Percentiles rank a stretch among this genome's conserved stretches.
Evolutionary conservation across 179 eudicot species (phyloP).

Genomic region (Vitellaria paradoxa): DNA sequence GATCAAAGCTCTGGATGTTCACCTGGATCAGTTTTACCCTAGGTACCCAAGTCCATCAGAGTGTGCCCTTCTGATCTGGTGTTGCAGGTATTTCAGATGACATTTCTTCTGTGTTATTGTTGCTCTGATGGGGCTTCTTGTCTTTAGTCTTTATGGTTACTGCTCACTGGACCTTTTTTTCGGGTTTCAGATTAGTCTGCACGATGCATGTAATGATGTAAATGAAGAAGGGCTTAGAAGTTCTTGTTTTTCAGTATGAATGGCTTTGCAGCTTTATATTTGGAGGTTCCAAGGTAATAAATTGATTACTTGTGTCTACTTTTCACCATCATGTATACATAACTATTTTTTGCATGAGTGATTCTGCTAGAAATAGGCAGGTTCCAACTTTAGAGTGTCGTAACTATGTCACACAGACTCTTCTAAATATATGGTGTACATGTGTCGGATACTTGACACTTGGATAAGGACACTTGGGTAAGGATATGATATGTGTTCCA

Average conservation of each 20-base stretch:
- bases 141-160: neutral
- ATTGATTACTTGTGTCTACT: neutral
- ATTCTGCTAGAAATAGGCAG: neutral
- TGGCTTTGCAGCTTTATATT: neutral
- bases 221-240: neutral
- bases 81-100: slow-evolving; percentile 6
- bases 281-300: neutral
- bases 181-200: neutral
- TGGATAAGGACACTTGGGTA: no score
- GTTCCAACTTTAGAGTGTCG: neutral
- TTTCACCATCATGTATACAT: neutral
- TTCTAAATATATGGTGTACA: neutral
- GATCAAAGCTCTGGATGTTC: slow-evolving; percentile 10
- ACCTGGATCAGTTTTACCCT: slow-evolving; percentile 11
- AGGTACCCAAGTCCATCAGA: slow-evolving; percentile 9
- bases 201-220: neutral
- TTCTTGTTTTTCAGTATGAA: neutral
- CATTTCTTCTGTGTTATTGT: neutral
- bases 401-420: neutral
- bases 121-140: slow-evolving; percentile 1
- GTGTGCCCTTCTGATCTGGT: slow-evolving; percentile 1
- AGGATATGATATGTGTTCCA: no score
- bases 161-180: neutral
- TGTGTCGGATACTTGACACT: no score
- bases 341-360: neutral